Conservation (phyloP, 139 green algal species). For the Mesotaenium endlicherianum region DNA sequence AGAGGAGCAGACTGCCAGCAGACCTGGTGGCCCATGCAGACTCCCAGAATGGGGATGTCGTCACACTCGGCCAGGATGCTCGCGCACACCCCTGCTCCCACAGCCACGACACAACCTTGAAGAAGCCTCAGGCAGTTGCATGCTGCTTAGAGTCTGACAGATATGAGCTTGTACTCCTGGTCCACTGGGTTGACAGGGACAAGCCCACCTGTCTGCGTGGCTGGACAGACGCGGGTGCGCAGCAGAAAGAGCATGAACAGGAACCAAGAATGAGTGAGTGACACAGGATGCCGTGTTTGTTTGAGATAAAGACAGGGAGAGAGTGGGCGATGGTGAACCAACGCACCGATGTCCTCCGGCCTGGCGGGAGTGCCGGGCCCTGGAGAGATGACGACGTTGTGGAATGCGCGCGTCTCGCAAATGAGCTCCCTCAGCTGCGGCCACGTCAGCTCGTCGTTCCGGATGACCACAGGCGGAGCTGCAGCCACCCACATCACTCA, state of each 20-base stretch:
- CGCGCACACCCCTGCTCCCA: slow-evolving; percentile 73
- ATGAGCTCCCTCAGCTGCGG: slow-evolving; percentile 60
- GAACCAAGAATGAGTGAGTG: too few relatives aligned
- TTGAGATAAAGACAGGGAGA: neutral
- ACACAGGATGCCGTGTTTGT: too few relatives aligned
- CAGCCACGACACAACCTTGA: neutral
- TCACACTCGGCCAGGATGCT: slow-evolving; percentile 22
- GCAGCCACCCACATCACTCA: slow-evolving; percentile 59
- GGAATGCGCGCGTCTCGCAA: slow-evolving; percentile 34
- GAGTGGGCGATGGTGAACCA: neutral
- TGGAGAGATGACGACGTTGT: slow-evolving; percentile 93
- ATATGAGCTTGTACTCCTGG: too few relatives aligned
- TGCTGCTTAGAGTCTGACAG: too few relatives aligned
- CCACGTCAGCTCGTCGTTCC: slow-evolving; percentile 76
- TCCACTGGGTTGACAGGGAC: too few relatives aligned
- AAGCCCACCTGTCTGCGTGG: too few relatives aligned
- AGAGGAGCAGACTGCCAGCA: neutral
- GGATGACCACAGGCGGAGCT: slow-evolving; percentile 69
- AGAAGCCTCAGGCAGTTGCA: neutral
- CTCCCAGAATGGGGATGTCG: slow-evolving; percentile 83
- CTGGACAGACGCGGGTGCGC: too few relatives aligned
- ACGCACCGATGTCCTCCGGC: slow-evolving; percentile 67
- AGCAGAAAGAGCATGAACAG: too few relatives aligned
- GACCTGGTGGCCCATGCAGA: slow-evolving; percentile 88
- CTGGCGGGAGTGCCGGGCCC: slow-evolving; percentile 81